Base-by-base conservation (phyloP, 805 yeast species). In the Blastobotrys peoriensis region DNA sequence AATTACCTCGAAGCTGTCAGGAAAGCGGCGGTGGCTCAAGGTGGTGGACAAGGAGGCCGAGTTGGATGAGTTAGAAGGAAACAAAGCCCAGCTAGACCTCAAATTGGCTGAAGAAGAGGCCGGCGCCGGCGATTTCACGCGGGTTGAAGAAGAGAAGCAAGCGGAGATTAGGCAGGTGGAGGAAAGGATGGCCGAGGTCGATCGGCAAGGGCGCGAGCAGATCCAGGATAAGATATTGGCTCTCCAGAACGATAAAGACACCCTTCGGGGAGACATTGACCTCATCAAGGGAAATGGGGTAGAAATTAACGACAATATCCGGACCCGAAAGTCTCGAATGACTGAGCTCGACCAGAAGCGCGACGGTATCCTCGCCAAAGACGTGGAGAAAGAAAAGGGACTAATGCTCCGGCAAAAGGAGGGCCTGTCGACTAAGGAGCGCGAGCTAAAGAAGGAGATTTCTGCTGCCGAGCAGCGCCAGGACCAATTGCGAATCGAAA, bases 211-310 rank as follows among this genome's bases (percentile, higher is more conserved):
- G 18, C 42, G 30, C 16, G 44, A 45, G n/a, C 66, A 64, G 37
- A 47, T 61, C 40, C 60, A 60, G 17, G 67, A 61, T 17, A 59
- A 61, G 37, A 25, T 13, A 18, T 35, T 40, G 45, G 46, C 18
- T 3, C 27, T 33, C 17, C 22, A 20, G 5, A 58, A 55, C 43
- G 60, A 56, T 23, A 55, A 58, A 23, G 56, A 59, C 30, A 46
- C 18, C 2, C 33, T 41, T 17, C 57, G 37, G 38, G 43, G 41
- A 1, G 43, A 33, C 15, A 39, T 13, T 3, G 35, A 57, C 25
- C 20, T 57, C 33, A 25, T 13, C 13, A 46, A 43, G 10, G 36
- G 42, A 36, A 23, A 44, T 19, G 23, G 39, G 34, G 5, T 22
- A 39, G 51, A 28, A 28, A 20, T 30, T 37, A 25, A 2, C 36